Evolutionary conservation across 1,284 basidiomycete species (phyloP), one percentile per base, ranked within the genome.

Genomic region (Papiliotrema nemorosa): DNA sequence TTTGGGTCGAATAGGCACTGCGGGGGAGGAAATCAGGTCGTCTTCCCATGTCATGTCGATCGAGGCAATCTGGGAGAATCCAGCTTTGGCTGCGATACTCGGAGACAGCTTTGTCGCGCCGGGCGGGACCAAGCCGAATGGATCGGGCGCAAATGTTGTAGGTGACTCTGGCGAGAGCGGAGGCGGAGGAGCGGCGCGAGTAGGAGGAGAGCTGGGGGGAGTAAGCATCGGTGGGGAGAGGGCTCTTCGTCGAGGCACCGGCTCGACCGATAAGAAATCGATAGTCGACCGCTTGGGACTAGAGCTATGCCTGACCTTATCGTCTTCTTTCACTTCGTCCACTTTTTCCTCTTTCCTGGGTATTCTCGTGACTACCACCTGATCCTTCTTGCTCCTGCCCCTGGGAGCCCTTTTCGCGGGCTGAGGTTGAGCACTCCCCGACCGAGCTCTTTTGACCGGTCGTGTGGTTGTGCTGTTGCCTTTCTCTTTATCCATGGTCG

Each of bases 61-160:
- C 6, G 64, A 50, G 9, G 57, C 61, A n/a, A 72, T 53, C 47
- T 70, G 70, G 51, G 63, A 66, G 56, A 73, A 73, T 0, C 68
- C 74, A 7, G 60, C 72, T 5, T 60, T 57, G 4, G 65, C 63
- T 9, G 70, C 69, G 0, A 62, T 62, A 14, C 57, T 47, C 5
- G 68, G 63, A n/a, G 63, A 59, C 18, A 69, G 53, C 37, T 48
- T 22, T 22, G 39, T 14, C 25, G 39, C 39, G 7, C 7, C 39
- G 20, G 13, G 36, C 10, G 13, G 9, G 36, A 38, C 36, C 12
- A 13, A n/a, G 12, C 35, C 18, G 35, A 37, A 7, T 37, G 10
- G 29, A 31, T 14, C 9, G 14, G 29, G 14, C 9, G 29, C 29
- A 31, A 31, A 31, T 14, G n/a, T n/a, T n/a, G n/a, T n/a, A n/a